Conservation (phyloP, 371 early-diverging fungal genomes). For the Saksenaea vasiformis region DNA sequence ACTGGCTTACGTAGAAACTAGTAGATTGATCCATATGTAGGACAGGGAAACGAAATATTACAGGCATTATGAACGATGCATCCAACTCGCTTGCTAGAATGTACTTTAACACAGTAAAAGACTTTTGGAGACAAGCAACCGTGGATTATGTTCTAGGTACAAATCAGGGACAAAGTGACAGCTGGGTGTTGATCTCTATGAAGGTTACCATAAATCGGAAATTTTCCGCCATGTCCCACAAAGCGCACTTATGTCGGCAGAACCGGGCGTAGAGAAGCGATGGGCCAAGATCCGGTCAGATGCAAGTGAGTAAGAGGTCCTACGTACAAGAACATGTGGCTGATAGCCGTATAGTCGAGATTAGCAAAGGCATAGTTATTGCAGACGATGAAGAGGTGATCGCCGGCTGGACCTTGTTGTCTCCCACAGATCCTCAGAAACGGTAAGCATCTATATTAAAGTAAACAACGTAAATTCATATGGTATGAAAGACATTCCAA, state of each 20-base stretch:
- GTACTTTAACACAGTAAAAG: slow-evolving; percentile 72
- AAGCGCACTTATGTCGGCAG: slow-evolving; percentile 48
- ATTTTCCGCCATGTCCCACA: slow-evolving; percentile 50
- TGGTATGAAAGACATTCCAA: slow-evolving; percentile 11
- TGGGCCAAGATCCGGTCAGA: slow-evolving; percentile 51
- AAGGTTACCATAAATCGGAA: slow-evolving; percentile 50
- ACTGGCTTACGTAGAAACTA: not conserved
- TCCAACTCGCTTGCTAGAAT: slow-evolving; percentile 70
- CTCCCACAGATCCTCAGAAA: slow-evolving; percentile 46
- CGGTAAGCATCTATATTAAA: slow-evolving; percentile 20
- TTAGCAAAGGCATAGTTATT: slow-evolving; percentile 63
- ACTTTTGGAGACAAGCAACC: slow-evolving; percentile 62
- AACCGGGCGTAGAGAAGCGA: slow-evolving; percentile 55
- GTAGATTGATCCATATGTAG: slow-evolving; percentile 9
- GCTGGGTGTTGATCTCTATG: not conserved
- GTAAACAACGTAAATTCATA: not conserved
- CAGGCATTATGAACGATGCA: slow-evolving; percentile 76
- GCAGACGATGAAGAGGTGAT: slow-evolving; percentile 56
- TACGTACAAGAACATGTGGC: slow-evolving; percentile 3
- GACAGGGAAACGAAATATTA: slow-evolving; percentile 69
- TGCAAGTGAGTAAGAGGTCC: slow-evolving; percentile 39
- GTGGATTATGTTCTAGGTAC: slow-evolving; percentile 48
- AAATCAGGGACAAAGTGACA: not conserved
- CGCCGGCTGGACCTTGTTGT: slow-evolving; percentile 65
- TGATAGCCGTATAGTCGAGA: slow-evolving; percentile 36